Percentiles rank a stretch among this genome's conserved stretches.
Conservation (phyloP, 768 basidiomycete genomes). For the Collybiopsis luxurians region DNA sequence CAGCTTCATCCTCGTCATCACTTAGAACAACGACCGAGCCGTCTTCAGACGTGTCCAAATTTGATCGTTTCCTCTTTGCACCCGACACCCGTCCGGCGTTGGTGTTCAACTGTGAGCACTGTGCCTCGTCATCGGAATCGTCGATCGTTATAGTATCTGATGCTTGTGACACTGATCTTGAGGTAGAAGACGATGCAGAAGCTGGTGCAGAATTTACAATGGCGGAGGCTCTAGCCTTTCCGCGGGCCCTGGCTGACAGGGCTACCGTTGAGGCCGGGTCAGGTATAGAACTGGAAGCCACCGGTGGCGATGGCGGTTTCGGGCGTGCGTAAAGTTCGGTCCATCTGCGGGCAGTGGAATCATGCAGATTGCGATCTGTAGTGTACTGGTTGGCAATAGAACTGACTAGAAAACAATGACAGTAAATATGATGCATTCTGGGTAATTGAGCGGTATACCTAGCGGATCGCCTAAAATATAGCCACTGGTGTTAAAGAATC, state of each 20-base stretch:
- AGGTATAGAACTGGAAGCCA: conserved; percentile 16
- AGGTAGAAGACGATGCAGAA: background rate
- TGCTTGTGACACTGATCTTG: background rate
- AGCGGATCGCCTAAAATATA: conserved; percentile 60
- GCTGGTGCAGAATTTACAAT: background rate
- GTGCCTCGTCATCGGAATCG: conserved; percentile 3
- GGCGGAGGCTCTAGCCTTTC: conserved; percentile 26
- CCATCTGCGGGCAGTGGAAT: conserved; percentile 77
- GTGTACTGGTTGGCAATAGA: conserved; percentile 69
- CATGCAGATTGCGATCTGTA: conserved; percentile 66
- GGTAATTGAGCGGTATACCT: conserved; percentile 37
- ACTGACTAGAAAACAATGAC: conserved; percentile 34
- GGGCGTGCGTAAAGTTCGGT: conserved; percentile 68
- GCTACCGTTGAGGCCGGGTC: conserved; percentile 13
- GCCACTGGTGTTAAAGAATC: conserved; percentile 8
- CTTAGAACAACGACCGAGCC: too few relatives aligned
- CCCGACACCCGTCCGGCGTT: background rate
- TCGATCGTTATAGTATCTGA: conserved; percentile 3
- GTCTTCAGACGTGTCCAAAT: background rate
- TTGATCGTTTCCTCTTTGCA: background rate
- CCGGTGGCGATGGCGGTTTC: conserved; percentile 26
- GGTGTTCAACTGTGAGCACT: background rate
- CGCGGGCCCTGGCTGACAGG: conserved; percentile 26
- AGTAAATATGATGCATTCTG: background rate
- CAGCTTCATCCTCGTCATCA: background rate